A percentile compares a stretch with the other conserved stretches of the same genome.
Conservation (phyloP, 495 filamentous ascomycete species). For the Annulohypoxylon nitens region DNA sequence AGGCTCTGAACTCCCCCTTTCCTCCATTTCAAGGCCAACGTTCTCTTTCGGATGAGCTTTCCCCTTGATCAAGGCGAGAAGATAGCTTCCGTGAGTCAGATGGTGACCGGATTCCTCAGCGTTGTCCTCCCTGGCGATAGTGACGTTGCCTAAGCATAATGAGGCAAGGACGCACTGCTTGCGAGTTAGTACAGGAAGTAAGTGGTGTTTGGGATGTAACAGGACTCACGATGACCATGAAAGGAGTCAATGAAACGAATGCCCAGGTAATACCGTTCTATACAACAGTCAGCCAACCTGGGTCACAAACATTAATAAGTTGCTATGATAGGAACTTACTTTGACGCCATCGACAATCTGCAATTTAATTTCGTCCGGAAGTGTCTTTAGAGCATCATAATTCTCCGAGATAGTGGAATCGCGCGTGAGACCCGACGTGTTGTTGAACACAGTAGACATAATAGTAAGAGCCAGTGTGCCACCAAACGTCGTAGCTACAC, state of each 20-base stretch:
- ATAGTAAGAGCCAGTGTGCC: constrained; percentile 69
- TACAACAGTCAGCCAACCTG: background rate
- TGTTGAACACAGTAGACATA: constrained; percentile 73
- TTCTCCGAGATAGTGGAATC: constrained; percentile 29
- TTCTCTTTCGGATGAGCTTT: background rate
- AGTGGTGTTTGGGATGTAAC: background rate
- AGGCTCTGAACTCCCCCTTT: background rate
- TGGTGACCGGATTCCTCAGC: constrained; percentile 17
- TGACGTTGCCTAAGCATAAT: constrained; percentile 66
- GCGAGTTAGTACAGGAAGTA: constrained; percentile 17
- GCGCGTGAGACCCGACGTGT: constrained; percentile 54
- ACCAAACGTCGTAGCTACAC: constrained; percentile 67
- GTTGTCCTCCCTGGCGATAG: constrained; percentile 53
- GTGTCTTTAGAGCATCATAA: constrained; percentile 35
- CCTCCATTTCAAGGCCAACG: background rate
- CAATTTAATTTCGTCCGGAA: constrained; percentile 45
- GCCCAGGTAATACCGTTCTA: constrained; percentile 67
- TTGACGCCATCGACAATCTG: constrained; percentile 50
- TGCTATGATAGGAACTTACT: constrained; percentile 21
- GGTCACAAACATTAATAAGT: background rate
- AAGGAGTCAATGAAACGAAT: constrained; percentile 67
- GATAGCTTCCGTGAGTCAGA: constrained; percentile 35
- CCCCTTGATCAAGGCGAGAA: constrained; percentile 30
- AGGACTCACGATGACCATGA: constrained; percentile 60
- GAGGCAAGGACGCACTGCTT: constrained; percentile 55